Evolutionary conservation across 345 rosid species (phyloP), one percentile per base, ranked within the genome.

Genomic region (Eucalyptus curtisii): DNA sequence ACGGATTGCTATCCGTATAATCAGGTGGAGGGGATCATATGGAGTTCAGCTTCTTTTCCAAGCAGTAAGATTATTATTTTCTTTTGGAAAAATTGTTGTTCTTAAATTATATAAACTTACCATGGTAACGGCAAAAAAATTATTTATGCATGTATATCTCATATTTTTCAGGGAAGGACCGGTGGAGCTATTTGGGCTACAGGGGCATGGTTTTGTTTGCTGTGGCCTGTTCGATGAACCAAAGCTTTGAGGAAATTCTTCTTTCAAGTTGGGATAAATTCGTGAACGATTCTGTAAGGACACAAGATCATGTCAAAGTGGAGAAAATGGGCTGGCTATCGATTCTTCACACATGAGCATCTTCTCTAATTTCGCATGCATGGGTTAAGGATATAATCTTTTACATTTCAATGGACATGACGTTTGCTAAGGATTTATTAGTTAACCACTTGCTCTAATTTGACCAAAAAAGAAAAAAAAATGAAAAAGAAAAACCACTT

Each of bases 1-100:
- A 86, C 91, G 17, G 93, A 91, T 66, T 92, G 94, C 90, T 42
- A 91, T 48, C 76, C 47, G 64, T 87, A 87, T 79, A 90, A 44
- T 59, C 90, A 20, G 45, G 80, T 49, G 52, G 55, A 88, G 33
- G 90, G 40, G 17, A 66, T 66, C 31, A 40, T 6, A 16, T 44
- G 88, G 81, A 59, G 68, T 57, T 53, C 64, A 61, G 33, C 68
- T 30, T 61, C 68, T 61, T 61, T 13, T 30, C 68, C 68, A 30
- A 61, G 33, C 68, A 61, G 68, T 61, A 61, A 61, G 68, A 27
- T 27, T 6, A 61, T 57, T 11, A 5, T 25, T 57, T 24, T 57
- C 24, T 25, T 11, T 57, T n/a, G n/a, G 66, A 59, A 59, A 12
- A 11, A 27, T 59, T 12, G 66, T 25, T 59, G 25, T 27, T 59